These are phyloP conservation scores for Acer negundo DNA, from an alignment of 345 rosid species.

Conservation along the genomic window DNA sequence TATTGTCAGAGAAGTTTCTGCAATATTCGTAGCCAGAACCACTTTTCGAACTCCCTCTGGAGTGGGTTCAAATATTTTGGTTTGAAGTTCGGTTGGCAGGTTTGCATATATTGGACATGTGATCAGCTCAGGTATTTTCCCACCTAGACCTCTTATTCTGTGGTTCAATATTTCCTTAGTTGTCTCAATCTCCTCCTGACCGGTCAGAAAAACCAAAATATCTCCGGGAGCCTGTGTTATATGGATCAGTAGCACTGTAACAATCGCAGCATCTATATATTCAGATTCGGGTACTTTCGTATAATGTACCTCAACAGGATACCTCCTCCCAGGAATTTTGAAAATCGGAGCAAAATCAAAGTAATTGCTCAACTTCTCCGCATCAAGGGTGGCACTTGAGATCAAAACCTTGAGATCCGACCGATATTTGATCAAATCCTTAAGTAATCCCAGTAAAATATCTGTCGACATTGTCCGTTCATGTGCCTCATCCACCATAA, in stretches of 20 bases:
- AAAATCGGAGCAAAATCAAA: constrained; percentile 93
- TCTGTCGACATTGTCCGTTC: constrained; percentile 98
- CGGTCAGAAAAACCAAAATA: no score
- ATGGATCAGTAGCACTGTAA: no score
- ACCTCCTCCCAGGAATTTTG: constrained; percentile 92
- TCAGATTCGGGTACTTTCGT: no score
- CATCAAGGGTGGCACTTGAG: constrained; percentile 98
- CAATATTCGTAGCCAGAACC: constrained; percentile 93
- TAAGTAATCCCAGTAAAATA: constrained; percentile 88
- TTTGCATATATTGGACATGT: constrained; percentile 95
- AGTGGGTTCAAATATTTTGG: constrained; percentile 79
- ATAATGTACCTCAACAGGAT: constrained; percentile 48
- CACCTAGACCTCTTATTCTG: no score
- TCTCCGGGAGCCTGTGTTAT: no score
- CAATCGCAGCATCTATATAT: no score
- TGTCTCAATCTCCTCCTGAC: no score
- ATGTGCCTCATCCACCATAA: constrained; percentile 97
- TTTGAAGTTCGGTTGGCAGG: constrained; percentile 93
- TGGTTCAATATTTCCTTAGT: no score
- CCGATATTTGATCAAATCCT: constrained; percentile 87
- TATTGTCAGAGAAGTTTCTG: constrained; percentile 94
- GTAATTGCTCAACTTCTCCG: constrained; percentile 94
- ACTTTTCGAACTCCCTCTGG: constrained; percentile 97
- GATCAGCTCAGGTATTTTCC: no score
- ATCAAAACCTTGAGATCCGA: constrained; percentile 84